A percentile compares a stretch with the other conserved stretches of the same genome.
Conservation (phyloP, 371 early-diverging fungal species). For the Syncephalastrum monosporum region DNA sequence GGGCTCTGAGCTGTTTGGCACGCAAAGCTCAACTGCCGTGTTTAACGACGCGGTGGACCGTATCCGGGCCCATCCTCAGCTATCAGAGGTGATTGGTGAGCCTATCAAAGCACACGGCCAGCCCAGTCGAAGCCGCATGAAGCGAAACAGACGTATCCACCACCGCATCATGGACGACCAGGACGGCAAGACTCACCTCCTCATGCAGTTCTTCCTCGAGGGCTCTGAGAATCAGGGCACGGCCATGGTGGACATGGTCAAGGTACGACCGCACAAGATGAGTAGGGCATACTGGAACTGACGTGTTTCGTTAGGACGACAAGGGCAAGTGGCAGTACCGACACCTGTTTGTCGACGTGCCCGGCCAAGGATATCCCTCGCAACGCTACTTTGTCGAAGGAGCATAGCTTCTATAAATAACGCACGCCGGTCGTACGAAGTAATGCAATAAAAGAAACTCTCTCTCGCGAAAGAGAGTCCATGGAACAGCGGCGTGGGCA, state of each 20-base stretch:
- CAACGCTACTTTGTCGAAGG: slow-evolving; percentile 16
- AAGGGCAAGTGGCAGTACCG: slow-evolving; percentile 48
- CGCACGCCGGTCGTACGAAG: no score
- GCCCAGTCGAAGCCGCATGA: slow-evolving; percentile 38
- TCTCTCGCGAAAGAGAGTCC: no score
- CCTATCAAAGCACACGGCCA: slow-evolving; percentile 52
- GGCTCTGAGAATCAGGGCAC: slow-evolving; percentile 46
- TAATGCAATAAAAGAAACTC: no score
- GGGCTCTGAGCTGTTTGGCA: slow-evolving; percentile 37
- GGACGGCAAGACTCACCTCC: slow-evolving; percentile 40
- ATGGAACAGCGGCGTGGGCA: no score
- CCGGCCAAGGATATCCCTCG: slow-evolving; percentile 30
- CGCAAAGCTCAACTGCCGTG: slow-evolving; percentile 40
- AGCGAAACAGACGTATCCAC: slow-evolving; percentile 38
- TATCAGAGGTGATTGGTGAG: slow-evolving; percentile 19
- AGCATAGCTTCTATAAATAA: slow-evolving; percentile 1
- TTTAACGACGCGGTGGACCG: slow-evolving; percentile 46
- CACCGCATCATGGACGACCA: slow-evolving; percentile 45
- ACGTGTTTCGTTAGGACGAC: slow-evolving; percentile 17
- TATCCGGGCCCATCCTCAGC: slow-evolving; percentile 28
- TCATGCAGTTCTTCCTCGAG: slow-evolving; percentile 54
- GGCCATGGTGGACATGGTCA: slow-evolving; percentile 49
- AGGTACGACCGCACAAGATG: slow-evolving; percentile 12
- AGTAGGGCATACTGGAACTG: neutral
- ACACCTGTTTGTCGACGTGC: slow-evolving; percentile 51